Base-by-base conservation (phyloP, 176 grass and related monocot genomes). In the Otatea glauca region DNA sequence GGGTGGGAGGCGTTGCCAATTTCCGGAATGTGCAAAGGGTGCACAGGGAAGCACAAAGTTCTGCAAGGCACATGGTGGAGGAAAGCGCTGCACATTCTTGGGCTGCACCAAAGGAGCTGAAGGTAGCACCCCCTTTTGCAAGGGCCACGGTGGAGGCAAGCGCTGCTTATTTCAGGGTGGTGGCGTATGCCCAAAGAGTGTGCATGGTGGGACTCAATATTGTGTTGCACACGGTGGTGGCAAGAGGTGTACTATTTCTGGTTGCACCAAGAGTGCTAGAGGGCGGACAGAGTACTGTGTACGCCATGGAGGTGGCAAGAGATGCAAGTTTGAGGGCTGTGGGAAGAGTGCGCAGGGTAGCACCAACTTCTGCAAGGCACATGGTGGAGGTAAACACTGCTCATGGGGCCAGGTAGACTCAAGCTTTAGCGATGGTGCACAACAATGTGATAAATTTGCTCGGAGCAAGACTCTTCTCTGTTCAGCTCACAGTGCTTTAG, bases 61-160 rank as follows among this genome's bases (percentile, higher is more conserved):
- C 78, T 99, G 97, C 78, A 99, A 96, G 42, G 86, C 91, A 0
- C 97, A 96, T 45, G 97, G 97, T 48, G 97, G 97, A 17, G 97
- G 97, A 48, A 99, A 99, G 86, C 86, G 97, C 38, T 99, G 97
- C 87, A 99, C 93, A 67, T 96, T 96, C 84, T 77, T 77, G 16
- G 93, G 93, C 16, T 99, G 97, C 85, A 94, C 78, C 35, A 99
- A 88, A 79, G 97, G 97, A 49, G 97, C 97, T 23, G 92, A 99
- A 84, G 97, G 97, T 5, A 99, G 93, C 86, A 99, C 97, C 82
- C 67, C 75, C 16, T 92, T 81, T 20, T 96, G 97, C 71, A 99
- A 99, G 75, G 91, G 91, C 18, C 97, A 99, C 25, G 97, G 97
- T 20, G 97, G 97, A 68, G 97, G 97, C 75, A 99, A 99, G 78